Conservation (phyloP, 2,329 filamentous ascomycete genomes). For the Alternaria burnsii region DNA sequence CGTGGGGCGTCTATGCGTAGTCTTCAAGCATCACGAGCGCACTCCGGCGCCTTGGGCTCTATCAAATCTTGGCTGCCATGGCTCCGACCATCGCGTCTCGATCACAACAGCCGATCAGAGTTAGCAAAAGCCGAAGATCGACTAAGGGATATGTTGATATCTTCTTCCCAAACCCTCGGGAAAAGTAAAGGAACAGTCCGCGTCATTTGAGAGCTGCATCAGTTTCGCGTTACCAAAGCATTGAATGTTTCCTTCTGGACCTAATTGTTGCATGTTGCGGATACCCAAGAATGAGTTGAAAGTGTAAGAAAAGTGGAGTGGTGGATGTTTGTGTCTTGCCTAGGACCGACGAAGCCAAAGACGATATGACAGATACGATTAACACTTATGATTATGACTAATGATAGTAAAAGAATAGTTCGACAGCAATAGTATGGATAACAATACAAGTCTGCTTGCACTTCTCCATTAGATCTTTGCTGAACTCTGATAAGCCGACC, state of each 20-base stretch:
- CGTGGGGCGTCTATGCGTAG: conserved; percentile 34
- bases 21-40: conserved; percentile 29
- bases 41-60: conserved; percentile 43
- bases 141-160: conserved; percentile 44
- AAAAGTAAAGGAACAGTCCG: conserved; percentile 40
- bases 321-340: background rate
- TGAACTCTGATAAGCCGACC: background rate
- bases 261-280: background rate
- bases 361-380: background rate
- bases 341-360: background rate
- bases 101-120: conserved; percentile 28
- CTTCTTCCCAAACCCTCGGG: conserved; percentile 32
- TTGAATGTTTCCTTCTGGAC: background rate
- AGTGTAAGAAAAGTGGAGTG: background rate
- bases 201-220: conserved; percentile 23
- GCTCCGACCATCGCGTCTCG: conserved; percentile 35
- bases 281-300: conserved; percentile 5
- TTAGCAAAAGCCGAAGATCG: conserved; percentile 43
- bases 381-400: conserved; percentile 10
- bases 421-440: background rate
- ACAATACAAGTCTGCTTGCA: background rate
- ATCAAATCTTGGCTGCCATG: conserved; percentile 49
- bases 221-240: background rate
- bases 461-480: background rate
- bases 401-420: background rate